A percentile compares a stretch with the other conserved stretches of the same genome.
Conservation (phyloP, 2,329 filamentous ascomycete genomes). For the Pseudocercospora macadamiae region DNA sequence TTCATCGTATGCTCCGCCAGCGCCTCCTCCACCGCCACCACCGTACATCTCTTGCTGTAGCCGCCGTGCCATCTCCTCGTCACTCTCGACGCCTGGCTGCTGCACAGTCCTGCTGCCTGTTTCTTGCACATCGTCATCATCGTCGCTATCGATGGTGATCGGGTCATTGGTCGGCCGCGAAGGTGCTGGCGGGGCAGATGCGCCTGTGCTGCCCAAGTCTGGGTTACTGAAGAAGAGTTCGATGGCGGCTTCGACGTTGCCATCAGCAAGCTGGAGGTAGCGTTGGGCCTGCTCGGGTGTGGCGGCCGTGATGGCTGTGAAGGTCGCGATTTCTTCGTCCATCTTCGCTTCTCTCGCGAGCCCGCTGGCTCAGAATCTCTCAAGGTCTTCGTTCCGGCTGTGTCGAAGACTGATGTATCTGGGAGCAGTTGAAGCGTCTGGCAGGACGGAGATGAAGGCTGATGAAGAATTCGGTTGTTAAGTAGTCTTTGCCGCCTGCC, state of each 20-base stretch:
- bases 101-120: constrained; percentile 28
- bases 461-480: too few species aligned
- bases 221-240: constrained; percentile 87
- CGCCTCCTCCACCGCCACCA: constrained; percentile 48
- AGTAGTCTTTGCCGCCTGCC: too few species aligned
- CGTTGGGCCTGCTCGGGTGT: constrained; percentile 73
- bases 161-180: constrained; percentile 50
- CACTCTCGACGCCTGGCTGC: constrained; percentile 66
- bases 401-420: neutral
- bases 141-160: constrained; percentile 75
- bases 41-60: constrained; percentile 91
- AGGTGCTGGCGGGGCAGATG: constrained; percentile 42
- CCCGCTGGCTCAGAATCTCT: constrained; percentile 9
- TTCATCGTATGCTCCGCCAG: constrained; percentile 45
- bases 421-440: neutral
- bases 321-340: constrained; percentile 71
- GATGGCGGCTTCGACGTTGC: constrained; percentile 82
- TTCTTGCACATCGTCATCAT: constrained; percentile 40
- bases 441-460: neutral
- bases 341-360: constrained; percentile 16
- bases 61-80: constrained; percentile 88
- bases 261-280: constrained; percentile 83
- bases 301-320: constrained; percentile 79
- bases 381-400: neutral
- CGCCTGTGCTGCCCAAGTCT: constrained; percentile 48